Evolutionary conservation across 306 rosid genomes (phyloP), one percentile per base, ranked within the genome.

Genomic region (Rubus parviflorus): DNA sequence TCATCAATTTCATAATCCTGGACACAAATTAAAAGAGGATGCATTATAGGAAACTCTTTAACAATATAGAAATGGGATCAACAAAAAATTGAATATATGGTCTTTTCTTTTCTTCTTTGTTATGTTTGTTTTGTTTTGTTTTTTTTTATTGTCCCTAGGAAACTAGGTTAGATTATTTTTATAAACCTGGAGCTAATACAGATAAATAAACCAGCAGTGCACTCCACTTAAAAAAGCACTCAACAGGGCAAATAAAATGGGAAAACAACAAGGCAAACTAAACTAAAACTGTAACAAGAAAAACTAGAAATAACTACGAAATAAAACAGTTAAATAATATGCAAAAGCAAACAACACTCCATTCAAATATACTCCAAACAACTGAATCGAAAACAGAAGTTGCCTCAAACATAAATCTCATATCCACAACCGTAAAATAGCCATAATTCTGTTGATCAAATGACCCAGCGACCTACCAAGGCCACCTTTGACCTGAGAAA

Each of bases 1-100:
- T 87, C 91, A 63, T 92, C 85, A 68, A 92, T 90, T 85, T 90
- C 89, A 54, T 72, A 95, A n/a, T 90, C 88, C 97, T 92, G 84
- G 68, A 76, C 79, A 72, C 75, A 42, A 77, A 75, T 41, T 74
- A 82, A n/a, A 78, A 58, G 46, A 70, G 49, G 52, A 57, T 77
- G 57, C 40, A 65, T 3, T 62, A 53, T 12, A 30, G 41, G 4
- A 40, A 65, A 68, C 77, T 11, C 14, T 10, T 11, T 23, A 52
- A 37, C 63, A 8, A 15, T 38, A 35, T 70, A 43, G 66, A 64
- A 47, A 64, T 6, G 6, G 48, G 48, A 45, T 45, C 13, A 23
- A 12, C 37, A 11, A 60, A 7, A 25, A 12, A 60, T 60, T 60
- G 65, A 23, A 25, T 5, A 3, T 25, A 11, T 1, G 42, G 67